A percentile compares a stretch with the other conserved stretches of the same genome.
Conservation (phyloP, 129 eudicot genomes). For the Gnaphalium uliginosum region DNA sequence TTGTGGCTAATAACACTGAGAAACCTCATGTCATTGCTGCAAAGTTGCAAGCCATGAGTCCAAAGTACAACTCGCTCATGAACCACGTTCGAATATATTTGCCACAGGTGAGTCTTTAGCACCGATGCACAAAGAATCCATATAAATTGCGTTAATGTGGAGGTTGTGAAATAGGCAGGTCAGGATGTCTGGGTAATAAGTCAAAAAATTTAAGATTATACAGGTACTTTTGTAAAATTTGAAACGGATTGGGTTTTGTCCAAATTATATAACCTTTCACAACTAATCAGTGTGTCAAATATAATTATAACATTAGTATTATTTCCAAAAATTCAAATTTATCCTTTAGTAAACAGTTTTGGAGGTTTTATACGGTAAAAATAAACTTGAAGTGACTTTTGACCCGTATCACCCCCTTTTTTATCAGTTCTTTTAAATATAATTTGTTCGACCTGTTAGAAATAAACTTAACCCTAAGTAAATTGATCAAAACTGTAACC, state of each 20-base stretch:
- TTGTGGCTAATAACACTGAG: constrained; percentile 74
- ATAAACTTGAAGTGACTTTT: no score
- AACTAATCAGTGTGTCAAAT: background rate
- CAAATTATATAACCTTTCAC: background rate
- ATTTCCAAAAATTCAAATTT: background rate
- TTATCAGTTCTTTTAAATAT: no score
- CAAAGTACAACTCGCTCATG: constrained; percentile 19
- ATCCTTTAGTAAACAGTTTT: background rate
- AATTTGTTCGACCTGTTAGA: no score
- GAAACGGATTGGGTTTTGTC: background rate
- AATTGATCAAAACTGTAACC: background rate
- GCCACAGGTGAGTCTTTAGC: constrained; percentile 1
- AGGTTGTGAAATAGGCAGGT: background rate
- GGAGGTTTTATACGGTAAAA: background rate
- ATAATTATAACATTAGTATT: no score
- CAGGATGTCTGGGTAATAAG: background rate
- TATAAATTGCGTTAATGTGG: background rate
- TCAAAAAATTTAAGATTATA: background rate
- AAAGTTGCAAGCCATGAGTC: constrained; percentile 80
- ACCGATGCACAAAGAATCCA: background rate
- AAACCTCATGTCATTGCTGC: constrained; percentile 81
- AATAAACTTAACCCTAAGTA: constrained; percentile 29
- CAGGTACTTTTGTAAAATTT: background rate
- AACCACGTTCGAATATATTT: constrained; percentile 2
- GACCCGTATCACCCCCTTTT: no score